Base-by-base conservation (phyloP, 208 protist genomes). In the Leishmania gerbilli region DNA sequence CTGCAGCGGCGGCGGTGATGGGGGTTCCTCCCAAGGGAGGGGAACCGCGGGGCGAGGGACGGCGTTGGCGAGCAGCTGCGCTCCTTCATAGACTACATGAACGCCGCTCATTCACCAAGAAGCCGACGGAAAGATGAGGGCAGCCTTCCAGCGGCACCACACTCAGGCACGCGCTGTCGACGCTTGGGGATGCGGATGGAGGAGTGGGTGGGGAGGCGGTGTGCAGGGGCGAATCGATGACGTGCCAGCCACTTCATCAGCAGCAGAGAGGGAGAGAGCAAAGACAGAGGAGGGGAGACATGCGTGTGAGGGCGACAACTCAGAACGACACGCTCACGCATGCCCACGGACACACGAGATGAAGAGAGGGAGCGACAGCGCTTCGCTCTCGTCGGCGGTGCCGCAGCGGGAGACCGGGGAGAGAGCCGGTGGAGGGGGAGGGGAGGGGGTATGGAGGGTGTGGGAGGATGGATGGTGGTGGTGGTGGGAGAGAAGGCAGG, bases 241-340 rank as follows among this genome's bases (percentile, higher is more conserved):
- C 45, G 45, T 49, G 7, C 8, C 45, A 13, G 8, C 0, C 45
- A 49, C 8, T 9, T 49, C 45, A 49, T 49, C 45, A 49, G 45
- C 45, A 78, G 31, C 81, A 71, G 69, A 15, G 64, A 56, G 74
- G 58, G 21, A 71, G 37, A 71, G 79, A 34, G 47, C 65, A 40
- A 90, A 77, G 65, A 21, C 15, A 31, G 27, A 8, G 58, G 58
- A 1, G 58, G 58, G 4, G 15, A 31, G 62, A 3, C 8, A 49
- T 56, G 51, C 51, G 3, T 56, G 51, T 56, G 51, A 21, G 51
- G 51, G 51, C 15, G 51, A 19, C 51, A 17, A 56, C 15, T 56
- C 42, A 45, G 42, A 6, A 45, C 42, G 4, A 7, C 42, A 45
- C 42, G 3, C 42, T 45, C 42, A 45, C 5, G 42, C 5, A 45